These are phyloP conservation scores for Cyberlindnera maritima DNA, from an alignment of 805 yeast genomes.

Conservation along the genomic window DNA sequence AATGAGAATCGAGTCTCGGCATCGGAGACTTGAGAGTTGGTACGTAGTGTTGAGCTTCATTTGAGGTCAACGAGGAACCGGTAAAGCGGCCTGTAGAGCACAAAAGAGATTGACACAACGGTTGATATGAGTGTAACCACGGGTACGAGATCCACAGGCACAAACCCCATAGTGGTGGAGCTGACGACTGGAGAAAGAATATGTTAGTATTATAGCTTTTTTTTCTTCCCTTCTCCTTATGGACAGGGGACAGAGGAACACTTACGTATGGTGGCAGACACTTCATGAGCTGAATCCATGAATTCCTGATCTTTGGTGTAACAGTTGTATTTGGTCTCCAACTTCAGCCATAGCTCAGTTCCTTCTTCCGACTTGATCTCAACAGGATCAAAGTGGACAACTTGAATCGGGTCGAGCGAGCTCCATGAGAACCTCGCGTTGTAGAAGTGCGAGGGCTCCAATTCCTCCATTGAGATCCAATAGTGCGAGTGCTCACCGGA, in stretches of 20 bases:
- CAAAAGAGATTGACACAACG: not conserved
- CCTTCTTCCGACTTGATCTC: slow-evolving; percentile 4
- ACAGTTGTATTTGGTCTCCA: slow-evolving; percentile 16
- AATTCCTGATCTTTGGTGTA: slow-evolving; percentile 12
- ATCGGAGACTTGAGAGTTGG: not conserved
- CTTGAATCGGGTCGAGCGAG: slow-evolving; percentile 23
- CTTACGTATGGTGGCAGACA: slow-evolving; percentile 14
- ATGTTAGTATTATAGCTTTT: slow-evolving; percentile 1
- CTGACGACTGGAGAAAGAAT: slow-evolving; percentile 3
- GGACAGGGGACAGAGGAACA: not conserved
- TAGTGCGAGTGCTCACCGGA: not conserved
- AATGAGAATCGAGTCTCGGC: not conserved
- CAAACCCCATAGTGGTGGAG: slow-evolving; percentile 6
- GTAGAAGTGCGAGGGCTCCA: slow-evolving; percentile 4
- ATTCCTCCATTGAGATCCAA: slow-evolving; percentile 8
- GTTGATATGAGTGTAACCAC: slow-evolving; percentile 2
- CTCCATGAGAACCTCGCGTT: slow-evolving; percentile 26
- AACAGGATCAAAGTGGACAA: slow-evolving; percentile 14
- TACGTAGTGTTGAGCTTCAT: not conserved
- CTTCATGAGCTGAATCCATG: slow-evolving; percentile 8
- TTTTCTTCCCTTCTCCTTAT: too few species aligned
- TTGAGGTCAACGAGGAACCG: slow-evolving; percentile 1
- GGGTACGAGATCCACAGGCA: slow-evolving; percentile 11
- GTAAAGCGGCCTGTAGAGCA: not conserved
- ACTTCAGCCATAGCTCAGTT: slow-evolving; percentile 5